These are phyloP conservation scores for Gastrodia elata DNA, from an alignment of 106 monocot species.

Conservation along the genomic window DNA sequence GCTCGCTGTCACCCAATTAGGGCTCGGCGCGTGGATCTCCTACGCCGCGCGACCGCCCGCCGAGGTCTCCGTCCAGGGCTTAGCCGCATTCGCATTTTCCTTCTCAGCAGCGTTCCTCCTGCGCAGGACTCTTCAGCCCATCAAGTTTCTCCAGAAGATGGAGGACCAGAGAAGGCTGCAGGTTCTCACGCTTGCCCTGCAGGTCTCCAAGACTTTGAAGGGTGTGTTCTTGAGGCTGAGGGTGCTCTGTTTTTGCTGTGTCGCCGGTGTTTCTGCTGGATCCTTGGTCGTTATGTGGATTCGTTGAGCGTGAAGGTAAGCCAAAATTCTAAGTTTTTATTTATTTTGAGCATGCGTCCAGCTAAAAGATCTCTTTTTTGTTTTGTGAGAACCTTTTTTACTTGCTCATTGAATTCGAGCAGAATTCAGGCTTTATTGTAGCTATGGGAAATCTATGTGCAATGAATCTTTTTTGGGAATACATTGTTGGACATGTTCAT, in stretches of 20 bases:
- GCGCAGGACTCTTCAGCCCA: conserved; percentile 60
- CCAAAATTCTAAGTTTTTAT: neutral
- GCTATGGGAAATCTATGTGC: no score
- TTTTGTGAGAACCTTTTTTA: no score
- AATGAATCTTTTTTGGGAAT: no score
- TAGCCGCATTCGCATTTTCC: conserved; percentile 66
- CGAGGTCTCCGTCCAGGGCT: conserved; percentile 41
- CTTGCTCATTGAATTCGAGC: no score
- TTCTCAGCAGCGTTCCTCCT: conserved; percentile 64
- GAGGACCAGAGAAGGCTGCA: conserved; percentile 86
- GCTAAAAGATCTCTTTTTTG: no score
- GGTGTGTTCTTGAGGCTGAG: conserved; percentile 46
- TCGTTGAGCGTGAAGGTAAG: conserved; percentile 15
- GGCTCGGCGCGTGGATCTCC: conserved; percentile 59
- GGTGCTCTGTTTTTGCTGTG: conserved; percentile 37
- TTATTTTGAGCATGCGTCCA: no score
- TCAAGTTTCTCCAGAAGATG: conserved; percentile 81
- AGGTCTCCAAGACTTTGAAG: conserved; percentile 52
- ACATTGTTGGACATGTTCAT: no score
- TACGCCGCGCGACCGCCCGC: conserved; percentile 21
- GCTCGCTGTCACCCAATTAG: conserved; percentile 64
- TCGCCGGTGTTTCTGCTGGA: conserved; percentile 42
- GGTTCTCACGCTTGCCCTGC: conserved; percentile 72
- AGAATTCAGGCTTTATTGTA: no score
- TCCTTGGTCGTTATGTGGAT: conserved; percentile 30